phyloP scores from a whole-genome alignment of 1,284 basidiomycete species.

The Fomitopsis schrenkii region DNA sequence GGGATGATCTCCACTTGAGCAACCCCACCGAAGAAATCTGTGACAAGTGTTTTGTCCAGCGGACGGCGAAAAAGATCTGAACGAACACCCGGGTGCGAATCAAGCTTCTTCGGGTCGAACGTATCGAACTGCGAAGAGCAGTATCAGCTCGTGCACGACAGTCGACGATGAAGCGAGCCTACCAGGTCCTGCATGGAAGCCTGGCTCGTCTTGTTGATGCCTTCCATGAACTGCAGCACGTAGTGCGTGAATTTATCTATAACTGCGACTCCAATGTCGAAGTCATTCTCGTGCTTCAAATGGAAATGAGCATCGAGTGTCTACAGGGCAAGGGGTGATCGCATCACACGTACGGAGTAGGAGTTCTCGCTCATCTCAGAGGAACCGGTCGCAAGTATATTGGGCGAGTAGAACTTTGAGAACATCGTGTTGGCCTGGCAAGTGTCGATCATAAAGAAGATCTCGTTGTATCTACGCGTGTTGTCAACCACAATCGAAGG shows the following conservation, averaged over 20 bases:
- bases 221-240: conserved; percentile 88
- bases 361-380: conserved; percentile 88
- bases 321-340: background rate
- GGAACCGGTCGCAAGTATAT: conserved; percentile 92
- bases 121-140: conserved; percentile 61
- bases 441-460: conserved; percentile 98
- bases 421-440: conserved; percentile 98
- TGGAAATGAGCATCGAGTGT: background rate
- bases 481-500: background rate
- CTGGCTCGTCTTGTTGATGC: conserved; percentile 86
- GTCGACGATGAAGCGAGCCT: conserved; percentile 24
- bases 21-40: conserved; percentile 96
- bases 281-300: conserved; percentile 83
- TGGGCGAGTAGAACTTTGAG: conserved; percentile 92
- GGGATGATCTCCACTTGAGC: conserved; percentile 70
- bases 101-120: conserved; percentile 74
- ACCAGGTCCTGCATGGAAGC: conserved; percentile 85
- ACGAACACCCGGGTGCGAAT: conserved; percentile 85
- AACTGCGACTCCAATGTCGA: conserved; percentile 92
- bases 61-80: conserved; percentile 78
- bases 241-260: conserved; percentile 96
- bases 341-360: conserved; percentile 69
- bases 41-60: conserved; percentile 72
- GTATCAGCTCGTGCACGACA: conserved; percentile 2
- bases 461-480: conserved; percentile 81